phyloP scores from a whole-genome alignment of 192 early-diverging fungal species.

The Phycomyces blakesleeanus region DNA sequence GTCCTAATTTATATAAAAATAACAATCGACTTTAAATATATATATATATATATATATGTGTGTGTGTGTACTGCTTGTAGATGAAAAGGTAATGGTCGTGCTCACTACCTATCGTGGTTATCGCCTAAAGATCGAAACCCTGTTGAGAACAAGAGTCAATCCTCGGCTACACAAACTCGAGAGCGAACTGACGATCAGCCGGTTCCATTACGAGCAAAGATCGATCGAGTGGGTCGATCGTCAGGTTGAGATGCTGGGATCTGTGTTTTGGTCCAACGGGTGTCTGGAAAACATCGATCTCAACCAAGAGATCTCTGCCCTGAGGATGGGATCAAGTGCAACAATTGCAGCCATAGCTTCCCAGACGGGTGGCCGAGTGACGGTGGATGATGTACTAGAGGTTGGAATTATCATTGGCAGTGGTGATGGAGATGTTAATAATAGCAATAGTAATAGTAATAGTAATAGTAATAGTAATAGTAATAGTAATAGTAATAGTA shows the following conservation, averaged over 20 bases:
- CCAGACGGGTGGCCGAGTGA: conserved; percentile 19
- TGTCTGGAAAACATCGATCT: conserved; percentile 17
- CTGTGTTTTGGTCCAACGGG: conserved; percentile 14
- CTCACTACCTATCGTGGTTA: conserved; percentile 30
- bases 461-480: too few relatives aligned
- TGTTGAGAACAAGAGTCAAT: conserved; percentile 23
- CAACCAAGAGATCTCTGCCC: conserved; percentile 21
- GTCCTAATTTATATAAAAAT: too few relatives aligned
- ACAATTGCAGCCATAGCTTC: conserved; percentile 17
- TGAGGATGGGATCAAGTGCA: conserved; percentile 32
- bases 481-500: too few relatives aligned
- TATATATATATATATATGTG: too few relatives aligned
- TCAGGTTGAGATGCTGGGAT: conserved; percentile 22
- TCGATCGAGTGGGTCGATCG: conserved; percentile 34
- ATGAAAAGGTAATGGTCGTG: conserved; percentile 13
- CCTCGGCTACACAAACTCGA: conserved; percentile 25
- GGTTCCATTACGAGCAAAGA: conserved; percentile 24
- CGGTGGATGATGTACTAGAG: conserved; percentile 31
- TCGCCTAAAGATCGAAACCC: conserved; percentile 25
- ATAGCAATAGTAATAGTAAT: too few relatives aligned
- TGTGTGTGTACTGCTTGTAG: too few relatives aligned
- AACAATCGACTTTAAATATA: too few relatives aligned
- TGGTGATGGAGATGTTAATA: neutral
- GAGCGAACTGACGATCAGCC: conserved; percentile 12
- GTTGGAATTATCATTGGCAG: conserved; percentile 5